Evolutionary conservation across 192 early-diverging fungal species (phyloP).

Genomic region (Podila verticillata): DNA sequence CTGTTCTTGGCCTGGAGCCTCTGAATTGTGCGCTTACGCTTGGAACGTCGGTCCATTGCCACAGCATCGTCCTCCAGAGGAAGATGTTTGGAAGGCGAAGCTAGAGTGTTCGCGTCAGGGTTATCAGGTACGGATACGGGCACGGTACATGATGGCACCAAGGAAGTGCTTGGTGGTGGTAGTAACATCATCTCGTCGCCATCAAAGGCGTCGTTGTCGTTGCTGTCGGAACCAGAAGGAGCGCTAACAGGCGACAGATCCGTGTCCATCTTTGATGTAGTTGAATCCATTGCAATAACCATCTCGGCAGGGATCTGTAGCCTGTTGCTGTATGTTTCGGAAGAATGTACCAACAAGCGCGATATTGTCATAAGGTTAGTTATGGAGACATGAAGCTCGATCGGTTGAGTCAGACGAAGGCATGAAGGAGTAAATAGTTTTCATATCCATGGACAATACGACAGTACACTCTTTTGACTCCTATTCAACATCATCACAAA

Average conservation of each 20-base stretch:
- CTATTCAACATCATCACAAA: no score
- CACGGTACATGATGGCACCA: not conserved
- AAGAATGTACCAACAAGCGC: no score
- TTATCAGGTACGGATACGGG: constrained; percentile 4
- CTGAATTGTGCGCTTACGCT: constrained; percentile 12
- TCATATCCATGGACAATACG: no score
- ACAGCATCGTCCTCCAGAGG: not conserved
- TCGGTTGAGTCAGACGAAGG: no score
- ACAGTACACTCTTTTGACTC: no score
- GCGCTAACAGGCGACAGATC: constrained; percentile 14
- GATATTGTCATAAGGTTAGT: no score
- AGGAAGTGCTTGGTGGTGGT: not conserved
- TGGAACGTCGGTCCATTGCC: constrained; percentile 17
- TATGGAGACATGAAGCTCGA: no score
- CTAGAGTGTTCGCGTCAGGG: not conserved
- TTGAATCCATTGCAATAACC: not conserved
- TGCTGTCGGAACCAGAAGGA: constrained; percentile 22
- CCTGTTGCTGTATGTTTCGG: not conserved
- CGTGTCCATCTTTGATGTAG: not conserved
- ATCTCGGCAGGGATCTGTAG: not conserved
- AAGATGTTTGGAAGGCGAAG: not conserved
- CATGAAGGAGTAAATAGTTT: no score
- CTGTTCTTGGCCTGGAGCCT: constrained; percentile 31
- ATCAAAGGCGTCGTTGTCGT: constrained; percentile 23
- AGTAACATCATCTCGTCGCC: constrained; percentile 36